phyloP scores from a whole-genome alignment of 164 flowering plant species.

The Chloranthus sessilifolius region DNA sequence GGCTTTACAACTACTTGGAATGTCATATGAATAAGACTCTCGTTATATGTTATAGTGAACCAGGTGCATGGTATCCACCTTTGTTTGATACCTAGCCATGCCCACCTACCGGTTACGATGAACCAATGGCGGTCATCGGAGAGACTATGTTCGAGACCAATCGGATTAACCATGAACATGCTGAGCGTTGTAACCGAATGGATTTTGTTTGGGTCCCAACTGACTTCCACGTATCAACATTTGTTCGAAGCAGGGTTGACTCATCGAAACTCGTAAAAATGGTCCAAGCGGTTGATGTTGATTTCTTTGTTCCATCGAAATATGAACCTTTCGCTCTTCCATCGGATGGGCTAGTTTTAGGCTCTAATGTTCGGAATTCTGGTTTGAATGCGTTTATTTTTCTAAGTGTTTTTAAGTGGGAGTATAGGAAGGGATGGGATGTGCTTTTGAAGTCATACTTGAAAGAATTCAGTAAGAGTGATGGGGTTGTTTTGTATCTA shows the following conservation, averaged over 20 bases:
- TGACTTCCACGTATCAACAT: slow-evolving; percentile 62
- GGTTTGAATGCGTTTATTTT: slow-evolving; percentile 38
- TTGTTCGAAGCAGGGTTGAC: slow-evolving; percentile 59
- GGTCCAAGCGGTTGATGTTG: slow-evolving; percentile 63
- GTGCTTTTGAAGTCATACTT: slow-evolving; percentile 58
- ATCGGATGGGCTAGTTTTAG: slow-evolving; percentile 35
- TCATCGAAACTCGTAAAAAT: slow-evolving; percentile 61
- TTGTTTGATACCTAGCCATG: slow-evolving; percentile 66
- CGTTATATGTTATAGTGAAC: slow-evolving; percentile 79
- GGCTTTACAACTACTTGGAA: slow-evolving; percentile 39
- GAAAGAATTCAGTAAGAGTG: slow-evolving; percentile 46
- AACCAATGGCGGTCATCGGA: slow-evolving; percentile 46
- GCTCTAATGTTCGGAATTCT: slow-evolving; percentile 11
- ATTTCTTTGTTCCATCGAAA: slow-evolving; percentile 55
- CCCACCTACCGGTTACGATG: slow-evolving; percentile 51
- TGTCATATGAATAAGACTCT: slow-evolving; percentile 52
- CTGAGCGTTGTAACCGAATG: slow-evolving; percentile 56
- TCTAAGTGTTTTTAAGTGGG: slow-evolving; percentile 82
- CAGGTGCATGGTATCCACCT: slow-evolving; percentile 87
- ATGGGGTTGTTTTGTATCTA: slow-evolving; percentile 51
- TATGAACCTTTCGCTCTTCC: slow-evolving; percentile 40
- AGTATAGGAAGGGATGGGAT: slow-evolving; percentile 85
- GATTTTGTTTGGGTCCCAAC: slow-evolving; percentile 78
- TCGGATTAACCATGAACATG: slow-evolving; percentile 48
- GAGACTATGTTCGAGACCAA: slow-evolving; percentile 89